Evolutionary conservation across 352 stramenopile genomes (phyloP).

Genomic region (Globisporangium mamillatum): DNA sequence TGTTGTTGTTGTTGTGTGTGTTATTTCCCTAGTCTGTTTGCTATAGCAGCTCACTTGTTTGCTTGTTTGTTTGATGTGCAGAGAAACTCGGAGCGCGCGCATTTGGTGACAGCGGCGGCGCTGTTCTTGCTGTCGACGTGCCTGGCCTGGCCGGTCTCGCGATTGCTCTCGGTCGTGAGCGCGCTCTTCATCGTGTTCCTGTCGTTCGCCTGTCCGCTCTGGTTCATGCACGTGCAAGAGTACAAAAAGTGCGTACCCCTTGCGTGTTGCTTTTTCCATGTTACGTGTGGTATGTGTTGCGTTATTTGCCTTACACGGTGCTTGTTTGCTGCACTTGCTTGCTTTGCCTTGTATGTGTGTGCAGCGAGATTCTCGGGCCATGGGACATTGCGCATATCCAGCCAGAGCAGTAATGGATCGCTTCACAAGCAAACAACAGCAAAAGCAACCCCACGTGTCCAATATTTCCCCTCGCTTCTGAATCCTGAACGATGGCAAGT

Average conservation of each 20-base stretch:
- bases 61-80: conserved; percentile 12
- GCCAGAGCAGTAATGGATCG: conserved; percentile 39
- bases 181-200: conserved; percentile 77
- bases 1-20: not conserved
- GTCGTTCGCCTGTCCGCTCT: conserved; percentile 83
- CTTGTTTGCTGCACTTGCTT: conserved; percentile 2
- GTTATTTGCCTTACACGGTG: not conserved
- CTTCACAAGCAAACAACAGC: not conserved
- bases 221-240: conserved; percentile 89
- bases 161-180: conserved; percentile 56
- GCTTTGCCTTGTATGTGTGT: not conserved
- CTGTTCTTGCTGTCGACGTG: conserved; percentile 72
- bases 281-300: not conserved
- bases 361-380: conserved; percentile 84
- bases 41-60: not conserved
- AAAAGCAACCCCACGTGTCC: not conserved
- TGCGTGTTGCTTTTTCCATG: not conserved
- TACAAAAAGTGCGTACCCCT: conserved; percentile 83
- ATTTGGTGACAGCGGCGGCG: conserved; percentile 62
- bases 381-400: conserved; percentile 91
- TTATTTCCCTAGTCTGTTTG: not conserved
- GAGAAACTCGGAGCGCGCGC: conserved; percentile 63
- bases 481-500: not conserved
- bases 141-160: conserved; percentile 74
- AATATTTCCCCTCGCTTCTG: not conserved